Evolutionary conservation across 331 rosid species (phyloP), one percentile per base, ranked within the genome.

Genomic region (Ulmus americana): DNA sequence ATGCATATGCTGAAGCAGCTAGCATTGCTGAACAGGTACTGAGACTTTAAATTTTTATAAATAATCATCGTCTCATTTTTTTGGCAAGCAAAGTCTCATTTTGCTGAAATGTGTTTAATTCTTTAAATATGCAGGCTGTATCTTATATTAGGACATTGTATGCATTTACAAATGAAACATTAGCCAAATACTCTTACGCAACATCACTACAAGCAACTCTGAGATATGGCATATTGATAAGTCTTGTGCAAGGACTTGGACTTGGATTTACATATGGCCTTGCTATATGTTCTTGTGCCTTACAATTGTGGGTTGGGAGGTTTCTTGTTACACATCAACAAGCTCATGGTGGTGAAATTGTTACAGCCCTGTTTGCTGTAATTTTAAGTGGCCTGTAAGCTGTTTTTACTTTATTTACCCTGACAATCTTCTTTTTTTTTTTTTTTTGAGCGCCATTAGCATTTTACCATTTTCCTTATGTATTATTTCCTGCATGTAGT

Each of bases 161-260:
- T 79, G 96, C 95, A 55, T 94, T 87, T 84, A 90, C 99, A 47
- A 94, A 94, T 74, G 97, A 94, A 82, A 90, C 99, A 20, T 80
- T 94, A 78, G 95, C 99, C 64, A 94, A 94, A 78, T 94, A 94
- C 80, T 94, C 97, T 20, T 94, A 94, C 73, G 99, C 99, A 50
- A 87, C 99, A 10, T 94, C 99, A n/a, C 86, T 94, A 42, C 99
- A 90, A 87, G 99, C 99, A 73, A 94, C 99, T 74, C 84, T 94
- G 52, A 82, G 97, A 79, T 94, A 90, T 82, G 99, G 99, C 56
- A 94, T 94, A 80, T 79, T 94, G 75, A 94, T 94, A 69, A 94
- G 99, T 79, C 95, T 94, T 59, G 99, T 90, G 69, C 99, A 94
- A 87, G 99, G 97, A 68, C 99, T 94, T 79, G 99, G 99, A 46